Base-by-base conservation (phyloP, 495 filamentous ascomycete genomes). In the Astrothelium macrocarpum region DNA sequence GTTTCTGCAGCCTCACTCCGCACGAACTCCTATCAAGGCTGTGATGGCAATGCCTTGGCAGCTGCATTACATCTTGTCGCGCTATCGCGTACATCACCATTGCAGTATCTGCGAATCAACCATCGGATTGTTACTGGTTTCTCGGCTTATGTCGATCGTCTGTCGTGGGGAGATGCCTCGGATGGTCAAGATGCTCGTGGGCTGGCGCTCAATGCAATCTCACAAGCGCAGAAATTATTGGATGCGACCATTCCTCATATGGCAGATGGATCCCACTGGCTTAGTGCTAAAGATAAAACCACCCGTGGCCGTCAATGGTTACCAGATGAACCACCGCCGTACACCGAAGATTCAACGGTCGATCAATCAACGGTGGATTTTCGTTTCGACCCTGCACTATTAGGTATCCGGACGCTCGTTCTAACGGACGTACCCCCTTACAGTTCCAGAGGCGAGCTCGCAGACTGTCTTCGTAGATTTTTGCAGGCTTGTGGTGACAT, bases 181-280 rank as follows among this genome's bases (percentile, higher is more conserved):
- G 49, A 56, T 56, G 4, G 49, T 29, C 23, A 56, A 56, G 49
- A 56, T 56, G 49, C 49, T 20, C 20, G 49, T 2, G 25, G 49
- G 0, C 49, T 56, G 2, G 49, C 49, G 25, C 25, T 56, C 5
- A 56, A 56, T 16, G 49, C 49, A 9, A 56, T 56, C 26, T 56
- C 49, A 28, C 49, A 56, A 16, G 49, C 49, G 9, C 49, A 56
- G 16, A 56, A 56, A 25, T 29, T 56, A 25, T 29, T 56, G 16
- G 49, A 56, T 20, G 49, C 49, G 16, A 56, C 49, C 2, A 56
- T 56, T 16, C 49, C 49, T 56, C 49, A 56, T 25, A 56, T 56
- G 49, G 49, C 23, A 28, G 23, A 56, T 29, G 20, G 49, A 5
- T 56, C 49, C n/a, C 49, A 56, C 16, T 56, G 49, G 49, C 49